phyloP scores from a whole-genome alignment of 495 filamentous ascomycete genomes.

The Friedmanniomyces simplex region DNA sequence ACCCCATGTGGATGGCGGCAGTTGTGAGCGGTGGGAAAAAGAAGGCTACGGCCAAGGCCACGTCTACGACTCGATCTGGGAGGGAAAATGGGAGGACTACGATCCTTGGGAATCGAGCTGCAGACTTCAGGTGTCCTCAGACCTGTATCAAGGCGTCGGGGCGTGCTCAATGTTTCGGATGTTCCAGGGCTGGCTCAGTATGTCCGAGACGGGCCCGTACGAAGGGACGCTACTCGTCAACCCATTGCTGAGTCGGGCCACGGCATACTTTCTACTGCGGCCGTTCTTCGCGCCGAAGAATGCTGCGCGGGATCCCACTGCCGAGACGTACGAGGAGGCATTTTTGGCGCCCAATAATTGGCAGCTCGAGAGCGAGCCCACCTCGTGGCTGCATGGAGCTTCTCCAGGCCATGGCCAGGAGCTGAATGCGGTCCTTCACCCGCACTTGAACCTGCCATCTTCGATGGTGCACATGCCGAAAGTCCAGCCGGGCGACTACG shows the following conservation, averaged over 20 bases:
- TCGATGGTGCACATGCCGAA: slow-evolving; percentile 74
- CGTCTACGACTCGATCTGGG: slow-evolving; percentile 63
- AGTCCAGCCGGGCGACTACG: slow-evolving; percentile 75
- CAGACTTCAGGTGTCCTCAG: slow-evolving; percentile 55
- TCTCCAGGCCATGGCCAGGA: slow-evolving; percentile 70
- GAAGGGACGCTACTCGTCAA: slow-evolving; percentile 81
- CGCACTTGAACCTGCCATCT: slow-evolving; percentile 58
- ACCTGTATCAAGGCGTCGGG: slow-evolving; percentile 74
- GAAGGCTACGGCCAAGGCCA: slow-evolving; percentile 57
- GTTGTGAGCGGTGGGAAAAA: slow-evolving; percentile 78
- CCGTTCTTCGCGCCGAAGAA: slow-evolving; percentile 63
- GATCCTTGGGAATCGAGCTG: slow-evolving; percentile 70
- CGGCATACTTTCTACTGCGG: slow-evolving; percentile 71
- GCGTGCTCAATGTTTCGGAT: slow-evolving; percentile 77
- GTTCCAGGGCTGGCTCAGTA: slow-evolving; percentile 80
- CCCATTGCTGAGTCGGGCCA: slow-evolving; percentile 61
- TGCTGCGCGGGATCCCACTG: slow-evolving; percentile 9
- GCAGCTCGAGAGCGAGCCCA: slow-evolving; percentile 24
- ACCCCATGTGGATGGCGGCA: slow-evolving; percentile 77
- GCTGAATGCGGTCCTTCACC: slow-evolving; percentile 58
- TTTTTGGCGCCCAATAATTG: slow-evolving; percentile 46
- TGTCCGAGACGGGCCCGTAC: slow-evolving; percentile 57
- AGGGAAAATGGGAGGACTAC: slow-evolving; percentile 70
- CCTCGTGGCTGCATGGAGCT: slow-evolving; percentile 59
- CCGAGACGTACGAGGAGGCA: slow-evolving; percentile 22